These are phyloP conservation scores for Smallanthus sonchifolius DNA, from an alignment of 129 eudicot species.

Conservation along the genomic window DNA sequence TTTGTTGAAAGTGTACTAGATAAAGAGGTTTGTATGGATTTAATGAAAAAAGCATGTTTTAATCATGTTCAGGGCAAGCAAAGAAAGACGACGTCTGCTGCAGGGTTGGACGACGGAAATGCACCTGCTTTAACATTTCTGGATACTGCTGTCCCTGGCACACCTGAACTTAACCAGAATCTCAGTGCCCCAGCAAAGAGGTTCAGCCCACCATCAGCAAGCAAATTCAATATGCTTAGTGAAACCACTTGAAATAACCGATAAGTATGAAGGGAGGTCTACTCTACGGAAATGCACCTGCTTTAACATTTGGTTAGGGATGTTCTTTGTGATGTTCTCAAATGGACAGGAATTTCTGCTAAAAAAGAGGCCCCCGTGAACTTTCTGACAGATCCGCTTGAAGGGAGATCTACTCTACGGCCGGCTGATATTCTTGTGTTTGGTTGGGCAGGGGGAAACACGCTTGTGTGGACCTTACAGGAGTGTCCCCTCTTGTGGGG, in stretches of 20 bases:
- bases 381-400: no score
- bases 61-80: slow-evolving; percentile 15
- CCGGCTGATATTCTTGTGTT: no score
- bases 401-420: no score
- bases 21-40: neutral
- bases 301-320: no score
- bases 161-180: slow-evolving; percentile 25
- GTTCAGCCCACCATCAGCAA: slow-evolving; percentile 27
- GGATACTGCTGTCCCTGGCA: slow-evolving; percentile 20
- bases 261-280: neutral
- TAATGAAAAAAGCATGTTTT: neutral
- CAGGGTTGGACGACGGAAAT: neutral
- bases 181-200: slow-evolving; percentile 19
- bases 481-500: no score
- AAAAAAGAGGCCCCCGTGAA: no score
- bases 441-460: no score
- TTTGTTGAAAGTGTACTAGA: neutral
- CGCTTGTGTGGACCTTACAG: no score
- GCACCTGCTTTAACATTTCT: neutral
- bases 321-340: no score
- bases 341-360: no score
- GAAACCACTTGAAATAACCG: slow-evolving; percentile 3
- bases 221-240: neutral
- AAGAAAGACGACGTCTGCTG: slow-evolving; percentile 2
- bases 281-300: no score